Conservation (phyloP, 805 yeast species). For the Torulaspora indica region DNA sequence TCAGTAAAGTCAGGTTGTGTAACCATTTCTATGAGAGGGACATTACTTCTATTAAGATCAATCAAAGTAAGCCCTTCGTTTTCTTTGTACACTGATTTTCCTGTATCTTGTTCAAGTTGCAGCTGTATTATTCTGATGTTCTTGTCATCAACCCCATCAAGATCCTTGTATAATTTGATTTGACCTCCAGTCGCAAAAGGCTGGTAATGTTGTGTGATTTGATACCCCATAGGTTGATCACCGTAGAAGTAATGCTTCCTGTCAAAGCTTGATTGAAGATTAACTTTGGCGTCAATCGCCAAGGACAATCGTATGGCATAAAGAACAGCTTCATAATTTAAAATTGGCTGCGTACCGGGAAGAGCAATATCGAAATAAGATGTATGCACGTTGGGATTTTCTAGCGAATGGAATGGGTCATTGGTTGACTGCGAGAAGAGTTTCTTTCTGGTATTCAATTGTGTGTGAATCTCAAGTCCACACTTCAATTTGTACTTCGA, state of each 20-base stretch:
- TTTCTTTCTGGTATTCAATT: constrained; percentile 66
- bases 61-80: constrained; percentile 41
- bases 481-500: constrained; percentile 51
- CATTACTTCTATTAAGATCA: constrained; percentile 80
- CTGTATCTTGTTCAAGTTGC: constrained; percentile 95
- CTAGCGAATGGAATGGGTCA: constrained; percentile 41
- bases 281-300: constrained; percentile 60
- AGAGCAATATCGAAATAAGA: constrained; percentile 79
- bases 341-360: constrained; percentile 87
- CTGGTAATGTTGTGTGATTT: constrained; percentile 80
- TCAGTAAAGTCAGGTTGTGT: constrained; percentile 80
- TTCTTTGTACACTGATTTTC: constrained; percentile 58
- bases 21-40: constrained; percentile 85
- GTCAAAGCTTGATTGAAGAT: constrained; percentile 64
- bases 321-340: constrained; percentile 69
- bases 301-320: constrained; percentile 69
- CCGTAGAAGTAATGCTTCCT: constrained; percentile 94
- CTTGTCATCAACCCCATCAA: constrained; percentile 51
- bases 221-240: constrained; percentile 95
- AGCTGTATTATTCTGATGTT: constrained; percentile 66
- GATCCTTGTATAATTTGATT: constrained; percentile 43
- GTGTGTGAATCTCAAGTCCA: constrained; percentile 93
- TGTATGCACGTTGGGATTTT: constrained; percentile 60
- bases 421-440: constrained; percentile 64
- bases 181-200: constrained; percentile 74